Conservation (phyloP, 371 early-diverging fungal genomes). For the Mortierella sp. region DNA sequence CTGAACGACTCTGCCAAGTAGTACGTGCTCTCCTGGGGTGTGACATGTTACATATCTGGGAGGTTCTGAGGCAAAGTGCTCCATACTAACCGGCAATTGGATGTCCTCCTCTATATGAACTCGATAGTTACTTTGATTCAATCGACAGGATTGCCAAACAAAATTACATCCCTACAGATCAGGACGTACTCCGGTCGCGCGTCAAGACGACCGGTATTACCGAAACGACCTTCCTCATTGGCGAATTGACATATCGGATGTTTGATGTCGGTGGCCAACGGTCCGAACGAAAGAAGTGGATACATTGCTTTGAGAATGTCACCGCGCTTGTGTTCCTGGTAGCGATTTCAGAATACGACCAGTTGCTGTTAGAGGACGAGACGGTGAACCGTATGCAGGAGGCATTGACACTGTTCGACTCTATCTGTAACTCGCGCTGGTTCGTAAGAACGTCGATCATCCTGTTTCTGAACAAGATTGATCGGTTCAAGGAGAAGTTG, state of each 20-base stretch:
- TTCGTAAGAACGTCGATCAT: slow-evolving; percentile 93
- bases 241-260: slow-evolving; percentile 89
- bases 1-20: slow-evolving; percentile 90
- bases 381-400: slow-evolving; percentile 96
- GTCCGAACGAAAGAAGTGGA: slow-evolving; percentile 94
- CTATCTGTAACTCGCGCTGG: slow-evolving; percentile 96
- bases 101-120: neutral
- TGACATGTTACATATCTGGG: too few relatives aligned
- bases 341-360: slow-evolving; percentile 96
- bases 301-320: slow-evolving; percentile 95
- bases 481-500: slow-evolving; percentile 91
- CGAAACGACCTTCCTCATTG: slow-evolving; percentile 88
- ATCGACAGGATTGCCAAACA: slow-evolving; percentile 87
- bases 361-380: slow-evolving; percentile 96
- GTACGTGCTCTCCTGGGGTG: slow-evolving; percentile 59
- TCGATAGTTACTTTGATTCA: slow-evolving; percentile 85
- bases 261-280: slow-evolving; percentile 97
- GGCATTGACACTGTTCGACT: slow-evolving; percentile 93
- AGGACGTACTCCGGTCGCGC: slow-evolving; percentile 87
- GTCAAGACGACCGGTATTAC: slow-evolving; percentile 93
- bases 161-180: slow-evolving; percentile 88
- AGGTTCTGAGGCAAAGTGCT: neutral
- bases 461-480: slow-evolving; percentile 96
- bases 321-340: slow-evolving; percentile 96
- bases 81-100: neutral